Base-by-base conservation (phyloP, 1,284 basidiomycete genomes). In the Ustilago esculenta region DNA sequence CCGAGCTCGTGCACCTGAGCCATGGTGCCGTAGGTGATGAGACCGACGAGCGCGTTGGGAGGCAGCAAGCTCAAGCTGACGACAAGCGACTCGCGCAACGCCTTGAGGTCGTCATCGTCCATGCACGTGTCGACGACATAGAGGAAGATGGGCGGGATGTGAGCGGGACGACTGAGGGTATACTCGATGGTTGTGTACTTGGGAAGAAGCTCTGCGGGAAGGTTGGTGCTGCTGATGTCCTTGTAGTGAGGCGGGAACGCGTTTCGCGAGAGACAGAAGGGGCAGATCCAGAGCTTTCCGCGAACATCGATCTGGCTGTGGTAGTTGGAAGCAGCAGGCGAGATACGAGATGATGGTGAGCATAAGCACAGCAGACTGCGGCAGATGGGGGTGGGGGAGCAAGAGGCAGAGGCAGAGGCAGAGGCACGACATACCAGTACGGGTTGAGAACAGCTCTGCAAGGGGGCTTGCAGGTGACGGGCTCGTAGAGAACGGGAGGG, bases 161-260 rank as follows among this genome's bases (percentile, higher is more conserved):
- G 92, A 10, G 90, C 92, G 11, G 92, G 90, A 52, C 95, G 89
- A 36, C 90, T 88, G 46, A 98, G 90, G 10, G 94, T 98, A 85
- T 98, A 98, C 85, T 98, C 95, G 84, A 98, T 97, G 15, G 95
- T 98, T 41, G 95, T 98, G 87, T 98, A 98, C 85, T 97, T 96
- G 80, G 95, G 94, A 39, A 97, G 84, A 24, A 98, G 87, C 84
- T 98, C 95, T 18, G 94, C 91, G 40, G 95, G 95, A 21, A 98
- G 87, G 83, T 98, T 98, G 69, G 92, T 95, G 84, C 91, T 92
- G 60, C 93, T 94, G 75, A 98, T 96, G 83, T 98, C 95, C 85
- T 97, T 96, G 87, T 98, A 98, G 84, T 98, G 95, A 0, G 94
- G 92, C 8, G 95, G 95, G 85, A 98, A 98, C 2, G 94, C 90